Evolutionary conservation across 306 rosid genomes (phyloP).

Genomic region (Parietaria judaica): DNA sequence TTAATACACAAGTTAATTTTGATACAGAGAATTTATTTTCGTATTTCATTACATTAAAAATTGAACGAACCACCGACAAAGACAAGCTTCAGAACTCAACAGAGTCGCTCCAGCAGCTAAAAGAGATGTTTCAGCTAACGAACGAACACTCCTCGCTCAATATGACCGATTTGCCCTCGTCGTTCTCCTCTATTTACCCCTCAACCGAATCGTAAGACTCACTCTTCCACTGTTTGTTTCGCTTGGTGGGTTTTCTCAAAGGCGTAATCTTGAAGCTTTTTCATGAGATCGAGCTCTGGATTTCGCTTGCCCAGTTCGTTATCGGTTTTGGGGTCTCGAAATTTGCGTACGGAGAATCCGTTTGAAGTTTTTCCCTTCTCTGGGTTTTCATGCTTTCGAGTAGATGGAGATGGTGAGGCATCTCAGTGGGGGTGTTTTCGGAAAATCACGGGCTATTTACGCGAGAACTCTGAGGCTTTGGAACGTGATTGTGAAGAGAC

Average conservation of each 20-base stretch:
- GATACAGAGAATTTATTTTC: too few relatives aligned
- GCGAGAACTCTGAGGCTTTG: constrained; percentile 29
- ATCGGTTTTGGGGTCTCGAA: constrained; percentile 6
- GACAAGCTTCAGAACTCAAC: too few relatives aligned
- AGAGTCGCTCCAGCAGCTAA: too few relatives aligned
- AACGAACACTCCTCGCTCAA: not conserved
- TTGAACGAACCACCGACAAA: too few relatives aligned
- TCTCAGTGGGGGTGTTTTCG: constrained; percentile 28
- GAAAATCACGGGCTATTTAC: constrained; percentile 33
- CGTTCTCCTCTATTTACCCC: constrained; percentile 7
- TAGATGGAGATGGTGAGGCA: constrained; percentile 36
- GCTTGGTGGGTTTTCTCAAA: constrained; percentile 12
- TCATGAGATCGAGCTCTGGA: constrained; percentile 1
- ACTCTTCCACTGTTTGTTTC: not conserved
- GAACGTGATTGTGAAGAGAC: constrained; percentile 35
- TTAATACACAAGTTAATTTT: too few relatives aligned
- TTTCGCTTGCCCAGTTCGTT: constrained; percentile 3
- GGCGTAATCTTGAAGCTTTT: constrained; percentile 1
- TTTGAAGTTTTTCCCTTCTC: constrained; percentile 1
- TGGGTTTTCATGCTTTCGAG: constrained; percentile 31
- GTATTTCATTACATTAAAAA: too few relatives aligned
- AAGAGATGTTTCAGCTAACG: too few relatives aligned
- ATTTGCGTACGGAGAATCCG: not conserved
- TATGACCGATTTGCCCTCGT: constrained; percentile 13
- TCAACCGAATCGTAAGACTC: constrained; percentile 7